Conservation (phyloP, 2,329 filamentous ascomycete genomes). For the Fusarium nematophilum region DNA sequence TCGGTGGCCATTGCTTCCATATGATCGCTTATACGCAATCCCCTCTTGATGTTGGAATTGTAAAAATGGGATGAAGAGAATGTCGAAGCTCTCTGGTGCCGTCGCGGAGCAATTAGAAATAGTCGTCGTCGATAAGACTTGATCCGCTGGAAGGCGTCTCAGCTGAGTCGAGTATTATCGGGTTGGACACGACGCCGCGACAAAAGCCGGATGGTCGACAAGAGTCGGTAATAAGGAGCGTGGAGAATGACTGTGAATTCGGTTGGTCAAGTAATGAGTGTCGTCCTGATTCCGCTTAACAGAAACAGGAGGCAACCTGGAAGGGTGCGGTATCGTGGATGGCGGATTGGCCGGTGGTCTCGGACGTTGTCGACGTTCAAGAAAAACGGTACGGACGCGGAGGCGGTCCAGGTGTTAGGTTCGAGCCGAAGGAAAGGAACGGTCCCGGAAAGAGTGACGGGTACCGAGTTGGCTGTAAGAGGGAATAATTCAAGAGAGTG, state of each 20-base stretch:
- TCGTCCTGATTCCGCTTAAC: conserved; percentile 45
- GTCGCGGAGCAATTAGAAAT: conserved; percentile 19
- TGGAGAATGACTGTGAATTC: conserved; percentile 36
- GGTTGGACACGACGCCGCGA: conserved; percentile 22
- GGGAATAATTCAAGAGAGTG: conserved; percentile 58
- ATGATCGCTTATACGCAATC: conserved; percentile 36
- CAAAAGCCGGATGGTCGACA: conserved; percentile 20
- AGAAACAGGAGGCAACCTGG: conserved; percentile 32
- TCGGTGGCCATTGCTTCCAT: conserved; percentile 52
- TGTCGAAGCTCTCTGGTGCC: conserved; percentile 27
- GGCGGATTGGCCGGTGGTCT: conserved; percentile 34
- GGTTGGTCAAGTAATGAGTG: conserved; percentile 45
- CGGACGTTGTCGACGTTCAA: conserved; percentile 34
- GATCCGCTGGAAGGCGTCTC: conserved; percentile 24
- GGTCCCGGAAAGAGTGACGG: conserved; percentile 65
- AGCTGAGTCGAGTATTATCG: conserved; percentile 23
- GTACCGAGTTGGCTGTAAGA: conserved; percentile 52
- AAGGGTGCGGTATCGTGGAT: conserved; percentile 33
- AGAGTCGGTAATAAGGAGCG: conserved; percentile 32
- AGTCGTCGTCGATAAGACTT: conserved; percentile 34
- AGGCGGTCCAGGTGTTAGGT: conserved; percentile 38
- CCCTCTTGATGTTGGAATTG: conserved; percentile 27
- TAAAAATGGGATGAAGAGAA: conserved; percentile 23
- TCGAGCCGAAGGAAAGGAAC: conserved; percentile 57
- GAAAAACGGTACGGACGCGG: conserved; percentile 27